Evolutionary conservation across 75 land plant genomes (phyloP), one percentile per base, ranked within the genome.

Genomic region (Pinus taeda): DNA sequence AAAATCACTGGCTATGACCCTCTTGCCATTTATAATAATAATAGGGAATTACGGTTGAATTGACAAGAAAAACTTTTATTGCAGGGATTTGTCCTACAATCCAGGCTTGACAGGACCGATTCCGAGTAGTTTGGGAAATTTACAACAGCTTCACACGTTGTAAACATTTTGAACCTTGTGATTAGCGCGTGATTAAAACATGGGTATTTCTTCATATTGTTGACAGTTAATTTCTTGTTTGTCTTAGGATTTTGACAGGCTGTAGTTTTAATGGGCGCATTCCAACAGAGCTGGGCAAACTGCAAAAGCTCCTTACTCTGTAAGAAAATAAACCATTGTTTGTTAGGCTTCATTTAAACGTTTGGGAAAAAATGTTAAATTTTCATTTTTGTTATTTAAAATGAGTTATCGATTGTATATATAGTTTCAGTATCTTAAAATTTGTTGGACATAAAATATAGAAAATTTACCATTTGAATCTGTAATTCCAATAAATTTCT

Each of bases 1-100:
- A 42, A 45, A 6, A 45, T 45, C 8, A 45, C 7, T 45, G 8
- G 7, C 11, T 7, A 45, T 45, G 53, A 45, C 0, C 53, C 53
- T 45, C 53, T 8, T 6, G 11, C 53, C 53, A 6, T 42, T 42
- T 42, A 37, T 5, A 37, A 5, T 3, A 37, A 37, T 37, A 37
- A 37, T 39, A 7, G 53, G 53, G 30, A 36, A 64, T 20, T 17
- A 4, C 39, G 18, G 1, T 39, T 67, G 3, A 2, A 39, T 18
- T 69, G 49, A 69, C 42, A n/a, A 6, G 42, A 37, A 11, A n/a
- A 42, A 11, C 5, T n/a, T 69, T 17, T 14, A 7, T 42, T 71
- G 59, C 75, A 81, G 83, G 60, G 83, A 81, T 30, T 24, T 81
- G n/a, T 81, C 83, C 0, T 73, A 26, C 58, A 81, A 81, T 18